A percentile compares a stretch with the other conserved stretches of the same genome.
Conservation (phyloP, 768 basidiomycete species). For the Thelephora aurantiotincta region DNA sequence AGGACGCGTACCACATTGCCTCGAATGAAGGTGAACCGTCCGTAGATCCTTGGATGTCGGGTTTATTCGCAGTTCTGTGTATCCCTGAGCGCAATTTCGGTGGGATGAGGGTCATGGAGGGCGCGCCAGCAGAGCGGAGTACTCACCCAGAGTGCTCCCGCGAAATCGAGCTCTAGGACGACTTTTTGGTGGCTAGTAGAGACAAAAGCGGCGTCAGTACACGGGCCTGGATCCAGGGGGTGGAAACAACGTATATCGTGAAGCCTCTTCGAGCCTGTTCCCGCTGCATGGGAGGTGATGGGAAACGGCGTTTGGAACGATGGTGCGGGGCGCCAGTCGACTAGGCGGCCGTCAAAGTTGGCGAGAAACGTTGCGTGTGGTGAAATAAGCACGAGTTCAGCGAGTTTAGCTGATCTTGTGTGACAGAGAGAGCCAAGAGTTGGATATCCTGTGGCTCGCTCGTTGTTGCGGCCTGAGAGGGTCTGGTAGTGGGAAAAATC, state of each 20-base stretch:
- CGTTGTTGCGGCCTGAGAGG: too few relatives aligned
- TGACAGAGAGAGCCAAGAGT: too few relatives aligned
- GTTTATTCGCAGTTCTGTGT: slow-evolving; percentile 82
- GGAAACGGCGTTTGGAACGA: too few relatives aligned
- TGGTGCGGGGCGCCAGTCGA: too few relatives aligned
- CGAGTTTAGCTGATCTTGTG: too few relatives aligned
- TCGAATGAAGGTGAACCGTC: slow-evolving; percentile 78
- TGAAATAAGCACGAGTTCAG: too few relatives aligned
- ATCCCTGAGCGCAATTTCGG: slow-evolving; percentile 41
- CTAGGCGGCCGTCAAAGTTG: too few relatives aligned
- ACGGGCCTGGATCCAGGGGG: slow-evolving; percentile 8
- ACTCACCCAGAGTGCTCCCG: slow-evolving; percentile 71
- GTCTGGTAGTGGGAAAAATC: too few relatives aligned
- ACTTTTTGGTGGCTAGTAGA: slow-evolving; percentile 95
- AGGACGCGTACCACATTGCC: slow-evolving; percentile 63
- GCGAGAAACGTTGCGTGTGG: too few relatives aligned
- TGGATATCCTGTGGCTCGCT: too few relatives aligned
- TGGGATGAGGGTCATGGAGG: slow-evolving; percentile 6
- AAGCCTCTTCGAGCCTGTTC: slow-evolving; percentile 73
- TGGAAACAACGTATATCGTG: slow-evolving; percentile 64
- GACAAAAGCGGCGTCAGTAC: slow-evolving; percentile 34
- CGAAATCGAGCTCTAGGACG: slow-evolving; percentile 85
- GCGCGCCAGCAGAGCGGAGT: slow-evolving; percentile 8
- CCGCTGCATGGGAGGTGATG: slow-evolving; percentile 41
- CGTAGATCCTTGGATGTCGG: slow-evolving; percentile 69